Evolutionary conservation across 2,329 filamentous ascomycete genomes (phyloP), one percentile per base, ranked within the genome.

Genomic region (Pseudogymnoascus pannorum): DNA sequence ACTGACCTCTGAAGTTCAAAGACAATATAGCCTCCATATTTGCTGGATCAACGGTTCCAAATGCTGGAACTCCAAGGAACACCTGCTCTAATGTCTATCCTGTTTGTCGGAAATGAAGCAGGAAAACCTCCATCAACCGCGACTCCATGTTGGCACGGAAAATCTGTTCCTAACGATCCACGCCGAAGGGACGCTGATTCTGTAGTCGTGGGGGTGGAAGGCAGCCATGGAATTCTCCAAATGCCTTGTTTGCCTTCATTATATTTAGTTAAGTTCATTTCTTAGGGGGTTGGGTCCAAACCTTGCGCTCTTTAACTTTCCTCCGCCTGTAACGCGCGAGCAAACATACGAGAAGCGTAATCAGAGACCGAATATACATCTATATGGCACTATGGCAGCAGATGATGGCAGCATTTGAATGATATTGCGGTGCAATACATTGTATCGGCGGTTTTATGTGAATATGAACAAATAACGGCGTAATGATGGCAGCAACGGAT

Each of bases 81-180:
- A 66, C 64, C 58, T 72, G 69, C 57, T 73, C 68, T 4, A 44
- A 24, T 24, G 20, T 48, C 42, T 20, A 24, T 48, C 20, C 42
- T 48, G 18, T 48, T 48, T 48, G 14, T 48, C 64, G 61, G 54
- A 72, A 72, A 61, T 72, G 70, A 33, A 71, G 70, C 2, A 71
- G 63, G 58, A 72, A 72, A n/a, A 72, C 62, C 44, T 72, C 72
- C 70, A 74, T 73, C 26, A 73, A 64, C 24, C 42, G 22, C 22
- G 65, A 68, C 33, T 73, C 69, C 4, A 62, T 62, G 60, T 73
- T 65, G 5, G 70, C 71, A 20, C 65, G 63, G 58, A 70, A 73
- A 3, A 74, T 74, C 62, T 75, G 71, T 57, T 71, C 66, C 26
- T 74, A 65, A 58, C 72, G 67, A 61, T 72, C 72, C 9, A 74